Base-by-base conservation (phyloP, 106 monocot species). In the Alisma plantagoaquatica region DNA sequence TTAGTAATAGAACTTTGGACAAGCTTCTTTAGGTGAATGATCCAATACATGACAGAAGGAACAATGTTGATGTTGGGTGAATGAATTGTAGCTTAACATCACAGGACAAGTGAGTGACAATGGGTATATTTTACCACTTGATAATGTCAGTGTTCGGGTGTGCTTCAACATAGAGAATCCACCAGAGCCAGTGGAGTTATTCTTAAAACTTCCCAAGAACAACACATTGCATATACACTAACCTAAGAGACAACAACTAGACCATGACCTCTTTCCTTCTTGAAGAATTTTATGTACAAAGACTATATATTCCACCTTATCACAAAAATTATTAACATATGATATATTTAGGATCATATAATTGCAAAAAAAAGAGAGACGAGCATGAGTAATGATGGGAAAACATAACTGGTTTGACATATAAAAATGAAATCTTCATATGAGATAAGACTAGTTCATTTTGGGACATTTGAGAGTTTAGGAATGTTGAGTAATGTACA, bases 201-300 rank as follows among this genome's bases (percentile, higher is more conserved):
- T n/a, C n/a, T n/a, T n/a, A 98, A 75, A 48, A 74, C 69, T 65
- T 84, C 82, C 98, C 98, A 98, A 14, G 98, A 67, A 31, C 98
- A 85, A 66, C 90, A 98, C 76, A 90, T 86, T 46, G 98, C 98
- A 79, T 98, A 98, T 35, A 85, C 89, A 54, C 98, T 85, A 49
- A 98, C 61, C 98, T 90, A 98, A 49, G 89, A 78, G 56, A 89
- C 98, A 42, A 79, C 78, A 49, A 72, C 73, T 68, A 98, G 73
- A 31, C 89, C 96, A 74, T 96, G 85, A 17, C 49, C 62, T 35
- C n/a, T 41, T 81, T 27, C 96, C 96, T n/a, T 88, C 84, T 65
- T 81, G 62, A 65, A 98, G 66, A 31, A 98, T 68, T 62, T 90
- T 90, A 66, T 90, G 98, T 55, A 98, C 67, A 21, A 90, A 98